A percentile compares a stretch with the other conserved stretches of the same genome.
Conservation (phyloP, 768 basidiomycete genomes). For the Inosperma sp. region DNA sequence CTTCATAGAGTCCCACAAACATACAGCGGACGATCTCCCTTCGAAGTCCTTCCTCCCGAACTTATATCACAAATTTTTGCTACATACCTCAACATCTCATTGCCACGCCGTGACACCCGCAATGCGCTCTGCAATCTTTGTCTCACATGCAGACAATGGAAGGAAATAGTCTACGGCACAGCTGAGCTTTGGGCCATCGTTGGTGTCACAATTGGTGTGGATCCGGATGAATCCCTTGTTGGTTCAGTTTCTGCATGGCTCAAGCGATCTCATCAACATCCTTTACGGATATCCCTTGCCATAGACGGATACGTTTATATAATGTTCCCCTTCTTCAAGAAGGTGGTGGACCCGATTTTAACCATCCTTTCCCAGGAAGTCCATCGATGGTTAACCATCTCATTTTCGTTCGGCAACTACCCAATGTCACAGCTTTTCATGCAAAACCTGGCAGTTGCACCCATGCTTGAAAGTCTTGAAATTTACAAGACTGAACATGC, state of each 20-base stretch:
- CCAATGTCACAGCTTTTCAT: no score
- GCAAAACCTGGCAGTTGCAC: neutral
- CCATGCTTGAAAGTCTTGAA: constrained; percentile 6
- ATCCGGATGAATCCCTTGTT: neutral
- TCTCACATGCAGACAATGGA: constrained; percentile 9
- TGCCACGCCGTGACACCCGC: neutral
- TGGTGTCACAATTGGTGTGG: neutral
- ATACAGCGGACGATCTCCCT: neutral
- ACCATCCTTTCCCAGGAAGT: constrained; percentile 2
- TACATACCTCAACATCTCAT: neutral
- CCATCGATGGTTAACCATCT: constrained; percentile 4
- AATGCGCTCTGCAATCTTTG: constrained; percentile 1
- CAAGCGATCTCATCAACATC: constrained; percentile 3
- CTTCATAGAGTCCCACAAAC: no score
- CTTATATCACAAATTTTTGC: constrained; percentile 6
- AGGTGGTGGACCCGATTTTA: constrained; percentile 1
- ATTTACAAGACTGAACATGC: neutral
- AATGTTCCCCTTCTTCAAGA: neutral
- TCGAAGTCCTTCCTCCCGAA: constrained; percentile 3
- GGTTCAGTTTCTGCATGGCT: constrained; percentile 1
- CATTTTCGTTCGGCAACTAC: constrained; percentile 1
- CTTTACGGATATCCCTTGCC: constrained; percentile 1
- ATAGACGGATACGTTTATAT: constrained; percentile 2
- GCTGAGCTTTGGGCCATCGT: constrained; percentile 8
- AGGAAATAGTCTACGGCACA: constrained; percentile 3